phyloP scores from a whole-genome alignment of 441 rosid genomes.

The Erodium chrysanthum region DNA sequence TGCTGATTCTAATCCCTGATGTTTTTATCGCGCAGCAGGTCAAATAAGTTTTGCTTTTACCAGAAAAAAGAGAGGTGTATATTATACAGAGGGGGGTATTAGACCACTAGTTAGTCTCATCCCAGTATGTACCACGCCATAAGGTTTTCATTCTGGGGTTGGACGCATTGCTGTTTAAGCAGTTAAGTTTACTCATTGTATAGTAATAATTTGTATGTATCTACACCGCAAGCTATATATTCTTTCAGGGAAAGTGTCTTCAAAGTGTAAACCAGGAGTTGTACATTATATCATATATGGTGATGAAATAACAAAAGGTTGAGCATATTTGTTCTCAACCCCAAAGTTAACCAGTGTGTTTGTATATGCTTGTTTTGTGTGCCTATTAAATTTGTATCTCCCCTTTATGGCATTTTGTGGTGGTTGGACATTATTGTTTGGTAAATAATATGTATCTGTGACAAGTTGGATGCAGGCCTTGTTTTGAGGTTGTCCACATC shows the following conservation, averaged over 20 bases:
- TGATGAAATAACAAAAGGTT: no score
- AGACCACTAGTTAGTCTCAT: not conserved
- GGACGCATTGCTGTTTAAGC: not conserved
- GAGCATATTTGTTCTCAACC: constrained; percentile 2
- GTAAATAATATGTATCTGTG: constrained; percentile 2
- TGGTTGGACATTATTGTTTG: not conserved
- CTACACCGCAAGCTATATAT: not conserved
- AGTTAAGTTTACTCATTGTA: not conserved
- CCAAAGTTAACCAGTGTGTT: not conserved
- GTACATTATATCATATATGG: not conserved
- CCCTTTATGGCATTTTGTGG: not conserved
- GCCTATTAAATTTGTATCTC: not conserved
- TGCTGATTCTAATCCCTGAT: constrained; percentile 14
- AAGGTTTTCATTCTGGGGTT: constrained; percentile 4
- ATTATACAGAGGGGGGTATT: constrained; percentile 2
- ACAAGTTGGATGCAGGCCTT: constrained; percentile 5
- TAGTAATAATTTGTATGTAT: not conserved
- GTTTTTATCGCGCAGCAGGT: not conserved
- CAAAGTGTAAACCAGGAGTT: not conserved
- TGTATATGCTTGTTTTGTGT: not conserved
- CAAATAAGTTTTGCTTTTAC: constrained; percentile 13
- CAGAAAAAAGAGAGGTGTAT: constrained; percentile 13
- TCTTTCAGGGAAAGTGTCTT: constrained; percentile 2
- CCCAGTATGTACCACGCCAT: constrained; percentile 4
- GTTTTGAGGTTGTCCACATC: constrained; percentile 4